Conservation (phyloP, 306 rosid species). For the Potentilla sterilis region DNA sequence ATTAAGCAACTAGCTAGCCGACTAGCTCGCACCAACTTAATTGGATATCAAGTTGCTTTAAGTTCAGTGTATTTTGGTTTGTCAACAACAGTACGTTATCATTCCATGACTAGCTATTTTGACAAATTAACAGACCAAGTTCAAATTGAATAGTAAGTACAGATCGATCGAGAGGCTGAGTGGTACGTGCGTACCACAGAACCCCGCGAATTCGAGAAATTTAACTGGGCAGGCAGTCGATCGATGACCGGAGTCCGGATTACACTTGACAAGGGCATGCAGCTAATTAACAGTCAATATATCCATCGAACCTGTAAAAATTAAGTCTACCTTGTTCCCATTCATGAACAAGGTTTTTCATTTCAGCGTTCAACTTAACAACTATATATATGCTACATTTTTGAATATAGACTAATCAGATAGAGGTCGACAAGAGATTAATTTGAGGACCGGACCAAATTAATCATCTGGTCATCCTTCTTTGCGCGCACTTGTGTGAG, state of each 20-base stretch:
- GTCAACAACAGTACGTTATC: not conserved
- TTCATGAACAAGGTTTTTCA: conserved; percentile 7
- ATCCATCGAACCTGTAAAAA: conserved; percentile 29
- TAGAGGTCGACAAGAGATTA: too few relatives aligned
- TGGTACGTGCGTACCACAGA: too few relatives aligned
- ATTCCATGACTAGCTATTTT: not conserved
- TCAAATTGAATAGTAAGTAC: not conserved
- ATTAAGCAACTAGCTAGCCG: not conserved
- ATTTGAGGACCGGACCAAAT: too few relatives aligned
- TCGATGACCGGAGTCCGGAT: too few relatives aligned
- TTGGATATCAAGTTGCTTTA: not conserved
- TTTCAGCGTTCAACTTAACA: not conserved
- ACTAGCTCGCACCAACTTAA: not conserved
- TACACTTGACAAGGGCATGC: too few relatives aligned
- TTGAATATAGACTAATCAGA: not conserved
- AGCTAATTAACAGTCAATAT: conserved; percentile 1
- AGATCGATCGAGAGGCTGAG: not conserved
- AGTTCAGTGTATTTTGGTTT: not conserved
- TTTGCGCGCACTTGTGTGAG: conserved; percentile 25
- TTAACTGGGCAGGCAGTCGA: too few relatives aligned
- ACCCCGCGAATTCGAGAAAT: too few relatives aligned
- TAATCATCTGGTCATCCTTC: conserved; percentile 10
- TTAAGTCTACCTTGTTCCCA: conserved; percentile 11
- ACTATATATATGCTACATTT: not conserved
- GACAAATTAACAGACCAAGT: not conserved